Percentiles rank a stretch among this genome's conserved stretches.
Conservation (phyloP, 2,329 filamentous ascomycete species). For the Talaromyces sp. region DNA sequence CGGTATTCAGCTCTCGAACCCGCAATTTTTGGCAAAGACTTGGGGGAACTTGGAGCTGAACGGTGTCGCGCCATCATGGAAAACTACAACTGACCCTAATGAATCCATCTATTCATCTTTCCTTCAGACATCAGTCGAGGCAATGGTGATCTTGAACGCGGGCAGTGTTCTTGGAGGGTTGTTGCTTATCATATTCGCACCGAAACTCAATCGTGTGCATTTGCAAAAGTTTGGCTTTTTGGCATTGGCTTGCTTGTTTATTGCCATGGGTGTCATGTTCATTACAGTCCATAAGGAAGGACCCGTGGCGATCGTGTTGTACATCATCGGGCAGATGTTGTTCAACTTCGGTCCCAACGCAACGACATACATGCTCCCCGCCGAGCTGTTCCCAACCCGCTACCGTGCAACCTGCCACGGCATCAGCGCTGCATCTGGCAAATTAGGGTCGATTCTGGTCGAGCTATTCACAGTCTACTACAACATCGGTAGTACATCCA, state of each 20-base stretch:
- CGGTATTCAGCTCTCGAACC: conserved; percentile 50
- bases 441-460: conserved; percentile 49
- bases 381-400: conserved; percentile 55
- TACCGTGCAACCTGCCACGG: conserved; percentile 55
- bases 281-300: conserved; percentile 36
- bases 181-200: conserved; percentile 39
- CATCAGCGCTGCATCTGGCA: conserved; percentile 52
- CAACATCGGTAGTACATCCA: conserved; percentile 34
- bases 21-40: conserved; percentile 41
- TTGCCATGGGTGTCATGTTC: conserved; percentile 43
- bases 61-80: conserved; percentile 31
- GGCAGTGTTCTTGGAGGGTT: conserved; percentile 44
- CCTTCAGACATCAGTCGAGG: conserved; percentile 37
- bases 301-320: conserved; percentile 39
- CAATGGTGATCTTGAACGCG: conserved; percentile 39
- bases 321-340: conserved; percentile 44
- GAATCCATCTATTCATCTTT: conserved; percentile 45
- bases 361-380: conserved; percentile 50
- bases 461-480: conserved; percentile 41
- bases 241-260: conserved; percentile 41
- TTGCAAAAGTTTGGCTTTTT: conserved; percentile 47
- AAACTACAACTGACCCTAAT: conserved; percentile 31
- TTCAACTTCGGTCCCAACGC: conserved; percentile 50
- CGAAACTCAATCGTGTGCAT: conserved; percentile 39
- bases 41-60: conserved; percentile 36